These are phyloP conservation scores for Starmerella cellae DNA, from an alignment of 805 yeast genomes.

Conservation along the genomic window DNA sequence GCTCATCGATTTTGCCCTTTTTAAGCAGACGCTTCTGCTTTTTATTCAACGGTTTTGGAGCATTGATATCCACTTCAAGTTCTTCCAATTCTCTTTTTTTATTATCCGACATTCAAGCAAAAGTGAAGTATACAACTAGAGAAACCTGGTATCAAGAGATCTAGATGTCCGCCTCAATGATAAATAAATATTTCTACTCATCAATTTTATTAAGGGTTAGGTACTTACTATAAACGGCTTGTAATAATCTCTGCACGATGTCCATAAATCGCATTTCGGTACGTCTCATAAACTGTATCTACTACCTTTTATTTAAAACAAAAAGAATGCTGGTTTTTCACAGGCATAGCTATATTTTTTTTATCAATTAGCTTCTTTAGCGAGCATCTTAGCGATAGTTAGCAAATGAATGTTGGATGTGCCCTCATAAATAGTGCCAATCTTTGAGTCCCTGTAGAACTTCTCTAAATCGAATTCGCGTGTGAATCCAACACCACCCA, in stretches of 20 bases:
- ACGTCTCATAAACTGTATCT: too few species aligned
- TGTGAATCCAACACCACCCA: slow-evolving; percentile 38
- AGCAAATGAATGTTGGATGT: slow-evolving; percentile 34
- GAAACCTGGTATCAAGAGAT: too few species aligned
- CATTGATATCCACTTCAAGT: slow-evolving; percentile 33
- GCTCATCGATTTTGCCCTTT: slow-evolving; percentile 36
- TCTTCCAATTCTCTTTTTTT: slow-evolving; percentile 28
- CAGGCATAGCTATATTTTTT: too few species aligned
- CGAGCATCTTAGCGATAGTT: slow-evolving; percentile 33
- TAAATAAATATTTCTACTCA: too few species aligned
- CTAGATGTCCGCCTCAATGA: too few species aligned
- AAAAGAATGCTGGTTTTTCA: too few species aligned
- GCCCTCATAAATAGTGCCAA: slow-evolving; percentile 35
- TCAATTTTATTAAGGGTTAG: background rate
- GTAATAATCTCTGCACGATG: too few species aligned
- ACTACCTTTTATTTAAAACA: too few species aligned
- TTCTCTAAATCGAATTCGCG: slow-evolving; percentile 33
- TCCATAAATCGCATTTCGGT: too few species aligned
- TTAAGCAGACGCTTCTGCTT: slow-evolving; percentile 79
- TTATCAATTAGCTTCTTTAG: slow-evolving; percentile 21
- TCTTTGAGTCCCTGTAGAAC: slow-evolving; percentile 34
- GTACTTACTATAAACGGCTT: background rate
- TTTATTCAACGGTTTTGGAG: slow-evolving; percentile 73
- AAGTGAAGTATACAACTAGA: too few species aligned
- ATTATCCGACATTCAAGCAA: too few species aligned